Evolutionary conservation across 306 rosid species (phyloP).

Genomic region (Begonia masoniana): DNA sequence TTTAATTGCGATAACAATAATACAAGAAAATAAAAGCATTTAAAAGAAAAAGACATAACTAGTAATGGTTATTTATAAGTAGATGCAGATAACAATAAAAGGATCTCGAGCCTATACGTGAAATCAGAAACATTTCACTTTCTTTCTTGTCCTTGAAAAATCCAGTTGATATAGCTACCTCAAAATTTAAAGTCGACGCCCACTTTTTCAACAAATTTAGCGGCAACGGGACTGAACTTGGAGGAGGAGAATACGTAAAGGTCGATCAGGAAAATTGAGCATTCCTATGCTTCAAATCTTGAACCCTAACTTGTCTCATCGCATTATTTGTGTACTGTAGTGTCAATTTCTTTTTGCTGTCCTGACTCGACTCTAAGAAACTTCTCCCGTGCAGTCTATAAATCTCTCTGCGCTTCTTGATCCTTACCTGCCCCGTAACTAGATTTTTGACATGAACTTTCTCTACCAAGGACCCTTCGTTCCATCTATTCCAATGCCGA

Average conservation of each 20-base stretch:
- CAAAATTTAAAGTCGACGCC: constrained; percentile 15
- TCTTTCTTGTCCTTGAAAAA: too few relatives aligned
- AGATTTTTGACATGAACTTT: constrained; percentile 16
- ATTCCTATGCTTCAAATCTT: constrained; percentile 28
- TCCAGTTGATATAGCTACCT: too few relatives aligned
- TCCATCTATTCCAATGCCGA: constrained; percentile 7
- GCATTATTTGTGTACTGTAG: constrained; percentile 49
- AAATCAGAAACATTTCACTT: too few relatives aligned
- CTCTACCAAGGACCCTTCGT: constrained; percentile 12
- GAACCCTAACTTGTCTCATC: constrained; percentile 37
- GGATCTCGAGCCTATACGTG: too few relatives aligned
- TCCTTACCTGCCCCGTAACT: constrained; percentile 66
- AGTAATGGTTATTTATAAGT: too few relatives aligned
- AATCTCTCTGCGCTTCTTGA: constrained; percentile 62
- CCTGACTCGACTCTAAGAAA: constrained; percentile 6
- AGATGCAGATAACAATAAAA: too few relatives aligned
- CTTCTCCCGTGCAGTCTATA: constrained; percentile 13
- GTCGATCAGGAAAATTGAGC: constrained; percentile 45
- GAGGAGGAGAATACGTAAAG: constrained; percentile 42
- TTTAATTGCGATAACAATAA: too few relatives aligned
- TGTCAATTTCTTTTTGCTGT: constrained; percentile 10
- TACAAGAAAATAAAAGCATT: too few relatives aligned
- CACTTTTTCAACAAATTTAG: constrained; percentile 38
- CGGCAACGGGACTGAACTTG: constrained; percentile 68
- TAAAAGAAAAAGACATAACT: too few relatives aligned